phyloP scores from a whole-genome alignment of 306 rosid genomes.

The Inga oerstediana region DNA sequence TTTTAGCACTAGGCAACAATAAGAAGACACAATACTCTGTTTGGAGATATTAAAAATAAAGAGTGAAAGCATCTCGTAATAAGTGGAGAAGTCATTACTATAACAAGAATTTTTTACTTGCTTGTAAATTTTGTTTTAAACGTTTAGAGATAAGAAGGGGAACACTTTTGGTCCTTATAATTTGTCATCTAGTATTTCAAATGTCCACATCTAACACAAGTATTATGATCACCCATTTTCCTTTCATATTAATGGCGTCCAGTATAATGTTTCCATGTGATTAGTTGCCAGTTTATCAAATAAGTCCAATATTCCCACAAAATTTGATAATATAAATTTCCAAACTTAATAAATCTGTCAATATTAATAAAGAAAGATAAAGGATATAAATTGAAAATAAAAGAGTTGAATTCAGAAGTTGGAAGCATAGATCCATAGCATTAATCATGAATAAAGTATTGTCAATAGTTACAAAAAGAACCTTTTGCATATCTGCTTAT shows the following conservation, averaged over 20 bases:
- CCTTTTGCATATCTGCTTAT: no score
- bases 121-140: conserved; percentile 32
- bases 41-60: neutral
- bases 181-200: neutral
- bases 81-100: neutral
- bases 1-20: no score
- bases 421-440: no score
- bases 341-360: no score
- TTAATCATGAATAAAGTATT: no score
- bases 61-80: neutral
- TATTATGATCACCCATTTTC: neutral
- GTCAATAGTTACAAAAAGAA: no score
- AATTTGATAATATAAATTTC: no score
- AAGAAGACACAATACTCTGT: no score
- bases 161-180: conserved; percentile 4
- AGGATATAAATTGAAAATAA: no score
- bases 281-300: neutral
- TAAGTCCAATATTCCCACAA: neutral
- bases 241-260: neutral
- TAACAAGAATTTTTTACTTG: neutral
- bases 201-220: neutral
- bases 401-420: no score
- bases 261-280: neutral
- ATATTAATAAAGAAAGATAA: no score
- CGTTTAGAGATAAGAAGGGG: conserved; percentile 1